Evolutionary conservation across 306 rosid species (phyloP).

Genomic region (Vicia villosa): DNA sequence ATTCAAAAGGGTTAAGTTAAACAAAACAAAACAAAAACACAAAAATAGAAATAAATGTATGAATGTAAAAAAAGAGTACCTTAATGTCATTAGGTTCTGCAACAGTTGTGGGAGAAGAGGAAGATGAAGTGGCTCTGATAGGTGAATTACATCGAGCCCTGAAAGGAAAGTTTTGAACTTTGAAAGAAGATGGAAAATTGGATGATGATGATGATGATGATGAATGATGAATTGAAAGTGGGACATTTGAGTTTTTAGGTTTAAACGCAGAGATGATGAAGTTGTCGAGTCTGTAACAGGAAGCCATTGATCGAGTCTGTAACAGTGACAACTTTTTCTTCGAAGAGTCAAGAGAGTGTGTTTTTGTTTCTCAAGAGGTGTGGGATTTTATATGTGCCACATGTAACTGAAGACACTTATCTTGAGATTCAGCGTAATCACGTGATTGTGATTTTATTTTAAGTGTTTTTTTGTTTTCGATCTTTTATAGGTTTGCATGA

Average conservation of each 20-base stretch:
- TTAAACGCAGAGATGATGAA: constrained; percentile 44
- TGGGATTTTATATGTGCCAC: constrained; percentile 43
- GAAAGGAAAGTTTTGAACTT: constrained; percentile 45
- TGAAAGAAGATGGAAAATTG: constrained; percentile 33
- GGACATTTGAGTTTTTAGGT: constrained; percentile 38
- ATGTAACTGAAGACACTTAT: constrained; percentile 42
- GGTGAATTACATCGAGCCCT: constrained; percentile 37
- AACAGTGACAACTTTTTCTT: not conserved
- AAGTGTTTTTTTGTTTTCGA: not conserved
- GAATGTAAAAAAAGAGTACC: constrained; percentile 40
- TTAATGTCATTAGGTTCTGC: constrained; percentile 69
- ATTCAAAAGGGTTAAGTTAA: constrained; percentile 12
- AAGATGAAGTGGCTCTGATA: constrained; percentile 57
- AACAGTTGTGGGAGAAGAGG: constrained; percentile 64
- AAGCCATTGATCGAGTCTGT: constrained; percentile 46
- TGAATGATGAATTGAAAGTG: constrained; percentile 31
- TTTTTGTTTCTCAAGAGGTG: constrained; percentile 9
- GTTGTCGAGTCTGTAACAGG: constrained; percentile 35
- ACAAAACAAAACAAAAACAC: not conserved
- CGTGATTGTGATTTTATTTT: not conserved
- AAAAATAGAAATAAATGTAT: not conserved
- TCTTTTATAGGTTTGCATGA: constrained; percentile 4
- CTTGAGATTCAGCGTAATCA: constrained; percentile 32
- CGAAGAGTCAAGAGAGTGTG: not conserved
- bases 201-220: constrained; percentile 33